Evolutionary conservation across 176 grass and related monocot genomes (phyloP).

Genomic region (Cenchrus fungigraminus): DNA sequence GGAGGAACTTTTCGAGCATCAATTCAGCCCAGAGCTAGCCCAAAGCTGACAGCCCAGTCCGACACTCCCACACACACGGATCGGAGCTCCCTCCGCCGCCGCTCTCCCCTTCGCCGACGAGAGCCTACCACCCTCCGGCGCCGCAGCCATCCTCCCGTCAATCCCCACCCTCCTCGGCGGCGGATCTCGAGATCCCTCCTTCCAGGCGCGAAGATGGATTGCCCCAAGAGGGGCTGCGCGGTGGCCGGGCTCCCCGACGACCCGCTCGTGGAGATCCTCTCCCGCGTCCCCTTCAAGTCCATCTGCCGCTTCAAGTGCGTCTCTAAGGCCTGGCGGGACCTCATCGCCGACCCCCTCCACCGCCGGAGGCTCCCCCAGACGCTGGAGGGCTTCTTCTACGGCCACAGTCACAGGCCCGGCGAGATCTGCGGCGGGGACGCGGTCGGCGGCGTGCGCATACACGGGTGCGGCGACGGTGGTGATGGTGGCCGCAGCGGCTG

Average conservation of each 20-base stretch:
- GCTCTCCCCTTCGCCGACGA: too few relatives aligned
- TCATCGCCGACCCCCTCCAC: not conserved
- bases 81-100: too few relatives aligned
- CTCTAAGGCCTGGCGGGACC: not conserved
- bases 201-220: not conserved
- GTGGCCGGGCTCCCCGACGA: not conserved
- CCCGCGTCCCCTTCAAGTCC: not conserved
- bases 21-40: too few relatives aligned
- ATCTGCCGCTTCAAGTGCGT: conserved; percentile 1
- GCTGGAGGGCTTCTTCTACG: not conserved
- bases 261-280: conserved; percentile 3
- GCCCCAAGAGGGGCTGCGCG: not conserved
- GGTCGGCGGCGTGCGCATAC: too few relatives aligned
- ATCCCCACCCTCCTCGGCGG: not conserved
- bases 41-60: too few relatives aligned
- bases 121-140: too few relatives aligned
- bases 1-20: too few relatives aligned
- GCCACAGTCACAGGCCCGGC: not conserved
- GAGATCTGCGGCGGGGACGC: not conserved
- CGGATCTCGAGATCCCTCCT: not conserved
- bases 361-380: not conserved
- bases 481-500: too few relatives aligned
- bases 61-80: too few relatives aligned
- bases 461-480: not conserved
- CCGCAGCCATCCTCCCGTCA: not conserved